Percentiles rank a stretch among this genome's conserved stretches.
phyloP scores from a whole-genome alignment of 257 asterid genomes.

The Leptodermis oblonga region DNA sequence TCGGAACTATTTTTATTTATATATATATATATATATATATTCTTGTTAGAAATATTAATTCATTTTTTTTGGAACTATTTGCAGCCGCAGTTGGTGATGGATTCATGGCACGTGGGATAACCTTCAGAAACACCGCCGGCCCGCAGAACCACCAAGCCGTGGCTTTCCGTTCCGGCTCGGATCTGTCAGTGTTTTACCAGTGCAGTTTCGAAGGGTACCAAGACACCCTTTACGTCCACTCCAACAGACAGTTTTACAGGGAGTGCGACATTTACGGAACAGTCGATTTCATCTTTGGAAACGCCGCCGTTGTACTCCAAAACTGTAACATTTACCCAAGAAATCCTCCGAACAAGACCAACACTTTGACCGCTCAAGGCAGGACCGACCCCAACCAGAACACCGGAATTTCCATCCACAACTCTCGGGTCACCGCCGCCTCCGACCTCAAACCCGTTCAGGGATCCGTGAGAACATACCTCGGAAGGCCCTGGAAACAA shows the following conservation, averaged over 20 bases:
- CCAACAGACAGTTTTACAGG: conserved; percentile 62
- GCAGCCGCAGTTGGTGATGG: conserved; percentile 18
- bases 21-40: no score
- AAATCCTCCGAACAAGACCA: conserved; percentile 58
- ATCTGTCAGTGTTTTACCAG: conserved; percentile 60
- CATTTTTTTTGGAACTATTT: not conserved
- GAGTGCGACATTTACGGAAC: conserved; percentile 84
- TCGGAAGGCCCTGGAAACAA: conserved; percentile 88
- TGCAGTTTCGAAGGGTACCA: conserved; percentile 93
- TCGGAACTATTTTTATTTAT: no score
- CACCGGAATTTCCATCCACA: conserved; percentile 79
- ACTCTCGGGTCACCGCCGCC: conserved; percentile 51
- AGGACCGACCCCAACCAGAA: conserved; percentile 75
- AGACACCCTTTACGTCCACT: conserved; percentile 74
- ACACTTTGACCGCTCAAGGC: conserved; percentile 83
- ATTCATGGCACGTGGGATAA: conserved; percentile 54
- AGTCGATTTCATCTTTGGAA: conserved; percentile 81
- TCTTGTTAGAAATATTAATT: conserved; percentile 1
- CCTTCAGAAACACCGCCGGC: conserved; percentile 81
- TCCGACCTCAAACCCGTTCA: conserved; percentile 50
- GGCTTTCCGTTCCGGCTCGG: conserved; percentile 81
- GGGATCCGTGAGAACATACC: conserved; percentile 59
- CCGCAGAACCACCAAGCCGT: conserved; percentile 74
- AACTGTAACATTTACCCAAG: conserved; percentile 69
- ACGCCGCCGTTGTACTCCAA: conserved; percentile 80